These are phyloP conservation scores for Backusella parvicylindrica DNA, from an alignment of 192 early-diverging fungal genomes.

Conservation along the genomic window DNA sequence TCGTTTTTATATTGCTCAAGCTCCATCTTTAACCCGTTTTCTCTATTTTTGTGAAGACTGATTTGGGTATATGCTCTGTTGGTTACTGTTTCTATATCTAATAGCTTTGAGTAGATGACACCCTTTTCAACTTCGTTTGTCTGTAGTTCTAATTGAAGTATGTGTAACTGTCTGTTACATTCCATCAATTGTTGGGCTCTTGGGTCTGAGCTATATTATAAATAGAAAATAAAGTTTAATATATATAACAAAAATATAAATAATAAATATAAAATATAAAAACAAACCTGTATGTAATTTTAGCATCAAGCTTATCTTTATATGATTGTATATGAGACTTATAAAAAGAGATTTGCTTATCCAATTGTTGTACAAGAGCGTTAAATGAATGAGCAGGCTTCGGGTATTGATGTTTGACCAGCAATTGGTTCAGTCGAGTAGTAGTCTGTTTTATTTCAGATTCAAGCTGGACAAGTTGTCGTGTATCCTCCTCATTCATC, in stretches of 20 bases:
- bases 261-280: background rate
- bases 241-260: background rate
- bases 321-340: background rate
- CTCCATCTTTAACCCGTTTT: slow-evolving; percentile 27
- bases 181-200: background rate
- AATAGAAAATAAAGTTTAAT: background rate
- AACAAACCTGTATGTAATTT: background rate
- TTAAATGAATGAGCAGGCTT: background rate
- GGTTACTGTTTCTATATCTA: slow-evolving; percentile 13
- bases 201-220: background rate
- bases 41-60: background rate
- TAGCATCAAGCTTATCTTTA: background rate
- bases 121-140: background rate
- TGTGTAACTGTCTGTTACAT: background rate
- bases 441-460: slow-evolving; percentile 7
- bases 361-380: background rate
- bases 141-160: background rate
- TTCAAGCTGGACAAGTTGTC: background rate
- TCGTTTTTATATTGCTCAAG: slow-evolving; percentile 25
- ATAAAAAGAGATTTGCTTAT: background rate
- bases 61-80: slow-evolving; percentile 23
- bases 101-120: background rate
- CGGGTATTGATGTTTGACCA: background rate
- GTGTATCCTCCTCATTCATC: background rate
- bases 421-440: background rate